Percentiles rank a stretch among this genome's conserved stretches.
Evolutionary conservation across 495 filamentous ascomycete species (phyloP).

Genomic region (Lasiosphaeria hispida): DNA sequence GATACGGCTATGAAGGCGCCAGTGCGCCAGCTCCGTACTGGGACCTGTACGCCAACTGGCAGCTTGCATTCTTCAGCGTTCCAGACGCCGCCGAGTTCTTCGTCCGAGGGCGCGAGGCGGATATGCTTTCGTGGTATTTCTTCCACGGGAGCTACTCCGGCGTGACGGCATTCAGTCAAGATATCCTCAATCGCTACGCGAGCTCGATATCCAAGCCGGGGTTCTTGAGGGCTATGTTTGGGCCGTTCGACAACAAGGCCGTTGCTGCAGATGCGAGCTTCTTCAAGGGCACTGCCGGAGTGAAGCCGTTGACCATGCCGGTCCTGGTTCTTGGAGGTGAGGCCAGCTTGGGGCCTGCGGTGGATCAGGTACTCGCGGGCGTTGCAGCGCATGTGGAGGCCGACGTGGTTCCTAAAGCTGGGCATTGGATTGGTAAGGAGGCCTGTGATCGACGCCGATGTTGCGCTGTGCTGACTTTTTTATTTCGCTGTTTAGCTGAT

Average conservation of each 20-base stretch:
- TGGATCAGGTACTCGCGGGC: background rate
- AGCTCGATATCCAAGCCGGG: constrained; percentile 25
- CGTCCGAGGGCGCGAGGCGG: constrained; percentile 36
- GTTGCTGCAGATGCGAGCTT: constrained; percentile 18
- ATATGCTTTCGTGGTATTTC: constrained; percentile 46
- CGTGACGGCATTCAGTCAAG: constrained; percentile 17
- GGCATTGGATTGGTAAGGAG: constrained; percentile 31
- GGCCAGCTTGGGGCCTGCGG: constrained; percentile 16
- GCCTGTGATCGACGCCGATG: background rate
- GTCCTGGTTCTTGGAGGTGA: constrained; percentile 23
- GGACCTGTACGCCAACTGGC: constrained; percentile 42
- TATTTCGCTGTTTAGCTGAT: constrained; percentile 18
- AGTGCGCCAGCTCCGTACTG: constrained; percentile 25
- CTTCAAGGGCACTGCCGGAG: constrained; percentile 20
- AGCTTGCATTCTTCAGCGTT: constrained; percentile 44
- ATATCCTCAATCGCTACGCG: constrained; percentile 23
- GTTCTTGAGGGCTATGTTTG: constrained; percentile 29
- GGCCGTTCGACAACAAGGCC: constrained; percentile 16
- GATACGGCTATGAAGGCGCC: constrained; percentile 35
- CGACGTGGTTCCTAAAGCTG: constrained; percentile 27
- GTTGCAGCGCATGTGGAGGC: constrained; percentile 21
- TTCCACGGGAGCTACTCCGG: constrained; percentile 37
- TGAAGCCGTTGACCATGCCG: constrained; percentile 11
- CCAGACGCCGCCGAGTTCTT: constrained; percentile 44
- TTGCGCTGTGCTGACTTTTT: background rate